Percentiles rank a stretch among this genome's conserved stretches.
Conservation (phyloP, 495 filamentous ascomycete genomes). For the Paragyromitra xinjiangensis region DNA sequence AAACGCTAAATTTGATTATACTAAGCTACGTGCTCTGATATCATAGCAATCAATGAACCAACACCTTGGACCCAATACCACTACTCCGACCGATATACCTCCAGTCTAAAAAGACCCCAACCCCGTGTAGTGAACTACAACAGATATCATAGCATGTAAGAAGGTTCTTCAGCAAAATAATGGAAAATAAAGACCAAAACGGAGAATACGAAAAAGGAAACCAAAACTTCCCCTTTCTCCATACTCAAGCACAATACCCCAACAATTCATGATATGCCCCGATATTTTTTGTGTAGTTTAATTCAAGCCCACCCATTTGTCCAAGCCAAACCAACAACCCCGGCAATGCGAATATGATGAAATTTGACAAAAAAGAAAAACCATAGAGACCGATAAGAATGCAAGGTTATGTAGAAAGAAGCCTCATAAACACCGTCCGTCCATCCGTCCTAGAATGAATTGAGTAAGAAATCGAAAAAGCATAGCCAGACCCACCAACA, state of each 20-base stretch:
- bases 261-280: conserved; percentile 1
- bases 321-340: background rate
- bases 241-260: background rate
- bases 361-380: background rate
- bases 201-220: background rate
- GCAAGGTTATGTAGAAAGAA: conserved; percentile 42
- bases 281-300: conserved; percentile 17
- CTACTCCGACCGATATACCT: too few species aligned
- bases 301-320: background rate
- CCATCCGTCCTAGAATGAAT: conserved; percentile 27
- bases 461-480: conserved; percentile 26
- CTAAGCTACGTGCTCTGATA: background rate
- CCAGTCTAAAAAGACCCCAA: too few species aligned
- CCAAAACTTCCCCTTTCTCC: background rate
- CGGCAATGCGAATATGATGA: conserved; percentile 3
- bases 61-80: too few species aligned
- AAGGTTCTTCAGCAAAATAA: background rate
- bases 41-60: too few species aligned
- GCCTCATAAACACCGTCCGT: conserved; percentile 48
- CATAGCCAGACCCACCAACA: conserved; percentile 33
- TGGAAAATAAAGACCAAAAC: background rate
- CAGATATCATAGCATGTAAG: too few species aligned
- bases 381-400: conserved; percentile 29
- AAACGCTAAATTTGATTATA: background rate
- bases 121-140: too few species aligned